A percentile compares a stretch with the other conserved stretches of the same genome.
Conservation (phyloP, 2,329 filamentous ascomycete species). For the Arthrobotrys sinensis region DNA sequence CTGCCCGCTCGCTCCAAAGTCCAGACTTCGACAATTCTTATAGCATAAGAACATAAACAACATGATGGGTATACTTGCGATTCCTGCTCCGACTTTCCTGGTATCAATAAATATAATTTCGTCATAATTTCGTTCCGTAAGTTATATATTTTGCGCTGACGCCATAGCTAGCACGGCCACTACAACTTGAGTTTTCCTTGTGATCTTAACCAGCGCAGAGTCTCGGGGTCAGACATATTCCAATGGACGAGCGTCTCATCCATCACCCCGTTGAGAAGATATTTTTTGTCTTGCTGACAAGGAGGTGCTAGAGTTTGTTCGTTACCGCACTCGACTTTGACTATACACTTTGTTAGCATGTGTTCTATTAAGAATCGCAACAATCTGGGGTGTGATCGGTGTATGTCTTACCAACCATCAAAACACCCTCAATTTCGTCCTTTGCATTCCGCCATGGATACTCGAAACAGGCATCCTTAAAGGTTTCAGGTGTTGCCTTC, state of each 20-base stretch:
- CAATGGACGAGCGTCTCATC: constrained; percentile 27
- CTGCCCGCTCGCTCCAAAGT: neutral
- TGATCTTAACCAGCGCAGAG: constrained; percentile 20
- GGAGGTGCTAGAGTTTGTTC: constrained; percentile 47
- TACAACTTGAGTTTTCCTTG: neutral
- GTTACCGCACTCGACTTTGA: constrained; percentile 45
- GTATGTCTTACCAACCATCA: constrained; percentile 38
- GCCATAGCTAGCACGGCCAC: neutral
- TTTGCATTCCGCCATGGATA: constrained; percentile 37
- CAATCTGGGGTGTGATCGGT: neutral
- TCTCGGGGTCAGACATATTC: constrained; percentile 35
- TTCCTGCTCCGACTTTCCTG: constrained; percentile 1
- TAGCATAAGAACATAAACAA: constrained; percentile 16
- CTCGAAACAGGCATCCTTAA: constrained; percentile 32
- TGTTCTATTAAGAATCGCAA: neutral
- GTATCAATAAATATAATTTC: constrained; percentile 11
- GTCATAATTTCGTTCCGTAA: constrained; percentile 2
- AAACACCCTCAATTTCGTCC: constrained; percentile 32
- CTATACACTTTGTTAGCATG: constrained; percentile 2
- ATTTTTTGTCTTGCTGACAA: constrained; percentile 53
- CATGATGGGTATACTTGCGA: constrained; percentile 30
- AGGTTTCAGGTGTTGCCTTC: neutral
- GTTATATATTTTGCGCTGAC: neutral
- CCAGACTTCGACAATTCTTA: neutral
- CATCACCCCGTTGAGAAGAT: constrained; percentile 38